phyloP scores from a whole-genome alignment of 2,329 filamentous ascomycete species.

The Elsinoe ampelina region DNA sequence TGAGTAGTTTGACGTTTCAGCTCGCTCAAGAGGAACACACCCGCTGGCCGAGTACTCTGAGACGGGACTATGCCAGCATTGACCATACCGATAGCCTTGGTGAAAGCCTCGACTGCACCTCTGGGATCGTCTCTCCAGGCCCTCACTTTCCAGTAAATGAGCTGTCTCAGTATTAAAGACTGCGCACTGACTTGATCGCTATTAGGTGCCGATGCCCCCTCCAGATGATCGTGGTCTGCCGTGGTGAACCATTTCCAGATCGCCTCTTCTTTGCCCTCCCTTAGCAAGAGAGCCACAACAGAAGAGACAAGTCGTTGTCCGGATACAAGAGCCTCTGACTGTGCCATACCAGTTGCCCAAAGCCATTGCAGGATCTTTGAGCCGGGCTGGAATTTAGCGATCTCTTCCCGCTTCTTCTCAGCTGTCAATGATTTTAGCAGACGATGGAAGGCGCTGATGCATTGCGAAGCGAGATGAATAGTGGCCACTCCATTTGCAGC shows the following conservation, averaged over 20 bases:
- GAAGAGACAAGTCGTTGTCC: constrained; percentile 18
- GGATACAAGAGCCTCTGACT: constrained; percentile 18
- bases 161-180: background rate
- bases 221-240: background rate
- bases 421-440: constrained; percentile 17
- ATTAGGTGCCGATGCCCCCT: background rate
- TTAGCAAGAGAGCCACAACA: constrained; percentile 21
- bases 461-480: constrained; percentile 30
- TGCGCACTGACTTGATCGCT: background rate
- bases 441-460: constrained; percentile 27
- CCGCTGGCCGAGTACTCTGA: background rate
- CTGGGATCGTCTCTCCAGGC: background rate
- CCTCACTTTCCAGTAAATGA: background rate
- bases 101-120: background rate
- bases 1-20: background rate
- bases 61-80: background rate
- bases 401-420: constrained; percentile 13
- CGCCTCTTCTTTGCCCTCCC: constrained; percentile 22
- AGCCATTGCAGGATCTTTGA: constrained; percentile 24
- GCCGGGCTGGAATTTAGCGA: constrained; percentile 21
- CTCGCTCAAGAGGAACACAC: background rate
- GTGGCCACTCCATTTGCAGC: constrained; percentile 31
- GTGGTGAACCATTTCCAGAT: constrained; percentile 25
- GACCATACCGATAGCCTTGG: background rate
- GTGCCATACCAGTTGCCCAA: constrained; percentile 19